Conservation (phyloP, 1,284 basidiomycete genomes). For the Boletellus deceptivus region DNA sequence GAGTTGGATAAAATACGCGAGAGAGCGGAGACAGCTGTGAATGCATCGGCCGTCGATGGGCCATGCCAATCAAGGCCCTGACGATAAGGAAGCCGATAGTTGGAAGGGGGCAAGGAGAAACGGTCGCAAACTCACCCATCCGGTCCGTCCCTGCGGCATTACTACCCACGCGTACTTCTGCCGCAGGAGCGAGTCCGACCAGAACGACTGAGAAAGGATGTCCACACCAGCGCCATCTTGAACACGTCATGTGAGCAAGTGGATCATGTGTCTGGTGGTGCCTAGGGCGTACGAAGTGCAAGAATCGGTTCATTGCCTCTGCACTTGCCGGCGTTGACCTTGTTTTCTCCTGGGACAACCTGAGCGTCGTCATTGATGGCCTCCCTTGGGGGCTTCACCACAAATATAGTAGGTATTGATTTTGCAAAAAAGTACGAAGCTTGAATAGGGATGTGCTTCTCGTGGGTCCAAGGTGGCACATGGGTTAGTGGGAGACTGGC, state of each 20-base stretch:
- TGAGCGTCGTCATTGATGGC: constrained; percentile 10
- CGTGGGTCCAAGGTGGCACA: constrained; percentile 38
- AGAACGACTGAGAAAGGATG: constrained; percentile 51
- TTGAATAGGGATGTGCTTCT: constrained; percentile 39
- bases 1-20: constrained; percentile 40
- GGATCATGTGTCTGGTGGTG: background rate
- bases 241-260: constrained; percentile 1
- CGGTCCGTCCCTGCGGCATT: constrained; percentile 69
- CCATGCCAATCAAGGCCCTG: constrained; percentile 89
- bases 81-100: background rate
- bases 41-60: constrained; percentile 63
- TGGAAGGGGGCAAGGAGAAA: background rate
- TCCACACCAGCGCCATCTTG: constrained; percentile 81
- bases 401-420: constrained; percentile 56
- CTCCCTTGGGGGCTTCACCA: constrained; percentile 51
- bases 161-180: constrained; percentile 66
- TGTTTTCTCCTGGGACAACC: background rate
- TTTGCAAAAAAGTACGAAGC: constrained; percentile 59
- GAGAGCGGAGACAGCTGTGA: constrained; percentile 54
- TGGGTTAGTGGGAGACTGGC: constrained; percentile 45
- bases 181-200: constrained; percentile 57
- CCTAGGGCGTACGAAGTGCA: constrained; percentile 57
- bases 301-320: constrained; percentile 54
- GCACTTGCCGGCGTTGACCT: background rate
- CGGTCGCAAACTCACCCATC: constrained; percentile 52